These are phyloP conservation scores for Epicoccum sorghinum DNA, from an alignment of 2,329 filamentous ascomycete genomes.

Conservation along the genomic window DNA sequence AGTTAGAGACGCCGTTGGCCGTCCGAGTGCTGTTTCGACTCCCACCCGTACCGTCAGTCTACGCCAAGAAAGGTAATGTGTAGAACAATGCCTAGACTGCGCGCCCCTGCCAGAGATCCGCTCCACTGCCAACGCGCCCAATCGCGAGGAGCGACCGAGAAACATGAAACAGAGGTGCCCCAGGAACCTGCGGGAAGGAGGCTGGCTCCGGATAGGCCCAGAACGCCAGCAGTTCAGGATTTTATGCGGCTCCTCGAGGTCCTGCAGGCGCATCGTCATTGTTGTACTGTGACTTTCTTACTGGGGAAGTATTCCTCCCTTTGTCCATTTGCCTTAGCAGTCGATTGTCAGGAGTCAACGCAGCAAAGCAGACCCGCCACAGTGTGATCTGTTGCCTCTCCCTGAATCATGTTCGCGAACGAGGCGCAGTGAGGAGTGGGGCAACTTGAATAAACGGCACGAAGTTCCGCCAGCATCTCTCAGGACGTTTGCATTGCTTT, in stretches of 20 bases:
- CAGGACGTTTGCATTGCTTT: not conserved
- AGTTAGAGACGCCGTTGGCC: conserved; percentile 22
- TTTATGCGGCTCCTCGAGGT: conserved; percentile 10
- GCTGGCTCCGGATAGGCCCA: conserved; percentile 1
- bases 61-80: conserved; percentile 2
- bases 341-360: no score
- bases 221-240: conserved; percentile 1
- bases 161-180: conserved; percentile 12
- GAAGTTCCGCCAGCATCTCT: no score
- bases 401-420: not conserved
- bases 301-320: not conserved
- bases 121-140: conserved; percentile 4
- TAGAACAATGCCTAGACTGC: conserved; percentile 14
- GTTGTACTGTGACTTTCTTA: not conserved
- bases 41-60: conserved; percentile 2
- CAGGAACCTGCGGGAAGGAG: conserved; percentile 2
- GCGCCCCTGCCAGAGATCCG: conserved; percentile 8
- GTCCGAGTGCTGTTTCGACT: conserved; percentile 22
- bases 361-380: not conserved
- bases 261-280: not conserved
- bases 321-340: not conserved
- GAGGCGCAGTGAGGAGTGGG: conserved; percentile 3
- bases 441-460: no score
- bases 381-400: not conserved
- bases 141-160: conserved; percentile 1